Base-by-base conservation (phyloP, 305 asterid species). In the Caryopteris hybrid region DNA sequence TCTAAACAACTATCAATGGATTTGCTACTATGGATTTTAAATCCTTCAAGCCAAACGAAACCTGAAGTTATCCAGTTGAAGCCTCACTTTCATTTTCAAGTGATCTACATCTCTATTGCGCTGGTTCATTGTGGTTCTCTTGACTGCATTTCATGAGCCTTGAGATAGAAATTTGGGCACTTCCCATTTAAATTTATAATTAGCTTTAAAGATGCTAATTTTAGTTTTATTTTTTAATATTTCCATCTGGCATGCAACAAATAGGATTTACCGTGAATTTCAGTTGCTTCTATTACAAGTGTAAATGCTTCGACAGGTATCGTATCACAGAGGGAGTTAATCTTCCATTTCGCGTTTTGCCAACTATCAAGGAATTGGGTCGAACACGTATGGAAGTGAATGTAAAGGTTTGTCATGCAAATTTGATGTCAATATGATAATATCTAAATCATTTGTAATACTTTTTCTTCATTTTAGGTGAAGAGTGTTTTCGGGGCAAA, bases 371-470 rank as follows among this genome's bases (percentile, higher is more conserved):
- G 86, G 99, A 95, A 82, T 81, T 92, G 84, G 98, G 99, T 60
- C 90, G 99, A 58, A 92, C 99, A 58, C 97, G 99, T 68, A 89
- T 95, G 99, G 99, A 95, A 86, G 98, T 95, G 80, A 95, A 95
- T 74, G 98, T 95, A 41, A 95, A 92, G 98, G 99, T 95, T 77
- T 66, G 91, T 76, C 65, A 41, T 71, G 62, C 61, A 45, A 67
- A 38, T 55, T 60, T 46, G 54, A 34, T 53, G 36, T 69, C 61
- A 23, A n/a, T 53, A 68, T 65, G 42, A 70, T 34, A 57, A 52
- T 41, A 39, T 17, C 57, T 31, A 36, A 21, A 22, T 53, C 71
- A 36, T 13, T 14, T 41, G 7, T 66, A 41, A 45, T 14, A 38
- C 58, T 62, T 34, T 18, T 64, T 21, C 69, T 29, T 74, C 42